Evolutionary conservation across 805 yeast species (phyloP).

Genomic region (Ogataea haglerorum): DNA sequence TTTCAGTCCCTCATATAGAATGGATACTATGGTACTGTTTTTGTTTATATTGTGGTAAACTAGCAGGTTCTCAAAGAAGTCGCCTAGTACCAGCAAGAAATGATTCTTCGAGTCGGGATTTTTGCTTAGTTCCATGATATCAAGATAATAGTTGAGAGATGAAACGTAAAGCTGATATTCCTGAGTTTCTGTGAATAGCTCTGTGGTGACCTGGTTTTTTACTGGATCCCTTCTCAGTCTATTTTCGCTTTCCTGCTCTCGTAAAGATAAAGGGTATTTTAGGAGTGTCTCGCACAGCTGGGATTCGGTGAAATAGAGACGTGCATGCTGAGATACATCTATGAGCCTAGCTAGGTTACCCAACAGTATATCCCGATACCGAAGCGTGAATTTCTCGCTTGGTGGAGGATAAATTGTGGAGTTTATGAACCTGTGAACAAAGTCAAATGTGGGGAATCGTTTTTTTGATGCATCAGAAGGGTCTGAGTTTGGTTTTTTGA

Average conservation of each 20-base stretch:
- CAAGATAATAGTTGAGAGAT: constrained; percentile 12
- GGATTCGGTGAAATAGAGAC: constrained; percentile 13
- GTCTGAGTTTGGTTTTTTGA: constrained; percentile 7
- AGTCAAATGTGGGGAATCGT: constrained; percentile 20
- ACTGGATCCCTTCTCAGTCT: constrained; percentile 13
- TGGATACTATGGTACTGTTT: constrained; percentile 9
- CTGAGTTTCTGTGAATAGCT: constrained; percentile 12
- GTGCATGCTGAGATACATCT: constrained; percentile 7
- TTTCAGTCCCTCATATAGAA: constrained; percentile 20
- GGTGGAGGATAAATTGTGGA: constrained; percentile 5
- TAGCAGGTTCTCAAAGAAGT: constrained; percentile 13
- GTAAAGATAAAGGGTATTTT: constrained; percentile 13
- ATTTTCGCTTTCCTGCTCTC: constrained; percentile 9
- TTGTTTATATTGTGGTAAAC: constrained; percentile 10
- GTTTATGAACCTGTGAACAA: constrained; percentile 12
- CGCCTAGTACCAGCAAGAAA: constrained; percentile 10
- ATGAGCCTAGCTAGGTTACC: constrained; percentile 9
- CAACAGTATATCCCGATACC: constrained; percentile 11
- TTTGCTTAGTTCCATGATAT: constrained; percentile 9
- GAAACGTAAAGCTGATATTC: constrained; percentile 12
- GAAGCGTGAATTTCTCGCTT: constrained; percentile 7
- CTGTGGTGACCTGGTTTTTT: constrained; percentile 15
- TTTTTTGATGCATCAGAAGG: constrained; percentile 3
- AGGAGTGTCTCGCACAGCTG: constrained; percentile 15
- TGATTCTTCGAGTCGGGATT: constrained; percentile 10